A percentile compares a stretch with the other conserved stretches of the same genome.
Conservation (phyloP, 1,139 yeast genomes). For the Saccharomyces hybrid region DNA sequence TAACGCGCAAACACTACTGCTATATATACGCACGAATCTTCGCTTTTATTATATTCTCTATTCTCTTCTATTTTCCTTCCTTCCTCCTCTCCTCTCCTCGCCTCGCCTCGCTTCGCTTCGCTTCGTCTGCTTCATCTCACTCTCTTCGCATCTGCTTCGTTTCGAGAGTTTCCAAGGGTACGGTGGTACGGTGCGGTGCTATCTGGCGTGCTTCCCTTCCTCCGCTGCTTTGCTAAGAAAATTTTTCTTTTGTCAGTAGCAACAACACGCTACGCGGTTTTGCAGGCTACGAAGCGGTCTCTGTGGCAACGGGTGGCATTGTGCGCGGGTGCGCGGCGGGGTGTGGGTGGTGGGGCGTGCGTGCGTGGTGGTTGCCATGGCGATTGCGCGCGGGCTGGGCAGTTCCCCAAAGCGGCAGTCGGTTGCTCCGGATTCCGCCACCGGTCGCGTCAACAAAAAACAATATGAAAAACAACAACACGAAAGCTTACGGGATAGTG, state of each 20-base stretch:
- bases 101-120: background rate
- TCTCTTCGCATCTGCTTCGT: background rate
- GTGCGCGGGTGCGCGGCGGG: background rate
- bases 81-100: too few species aligned
- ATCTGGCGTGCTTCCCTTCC: background rate
- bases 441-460: background rate
- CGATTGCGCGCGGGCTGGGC: background rate
- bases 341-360: constrained; percentile 1
- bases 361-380: background rate
- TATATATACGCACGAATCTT: background rate
- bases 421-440: background rate
- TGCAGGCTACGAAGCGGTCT: background rate
- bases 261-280: background rate
- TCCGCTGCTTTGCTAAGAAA: constrained; percentile 1
- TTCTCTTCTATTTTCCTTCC: too few species aligned
- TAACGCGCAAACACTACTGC: background rate
- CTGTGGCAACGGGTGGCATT: background rate
- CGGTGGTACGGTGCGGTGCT: background rate
- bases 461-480: too few species aligned
- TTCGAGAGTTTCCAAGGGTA: constrained; percentile 1
- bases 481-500: background rate
- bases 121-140: background rate
- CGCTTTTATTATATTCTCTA: too few species aligned
- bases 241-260: background rate
- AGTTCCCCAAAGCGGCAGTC: background rate